Conservation (phyloP, 1,284 basidiomycete species). For the Cutaneotrichosporon curvatum region DNA sequence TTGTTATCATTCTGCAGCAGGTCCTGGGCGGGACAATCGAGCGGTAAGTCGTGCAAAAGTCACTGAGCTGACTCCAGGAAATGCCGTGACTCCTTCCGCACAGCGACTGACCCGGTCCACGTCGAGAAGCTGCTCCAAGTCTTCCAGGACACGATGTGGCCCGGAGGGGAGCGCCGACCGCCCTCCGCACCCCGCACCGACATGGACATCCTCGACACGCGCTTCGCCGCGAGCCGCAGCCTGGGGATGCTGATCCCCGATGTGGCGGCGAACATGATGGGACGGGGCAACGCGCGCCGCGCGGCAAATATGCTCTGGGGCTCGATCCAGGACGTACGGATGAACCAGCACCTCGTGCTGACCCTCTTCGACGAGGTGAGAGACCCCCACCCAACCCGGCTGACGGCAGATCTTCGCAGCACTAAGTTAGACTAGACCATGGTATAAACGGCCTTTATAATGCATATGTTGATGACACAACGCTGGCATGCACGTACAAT, state of each 20-base stretch:
- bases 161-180: conserved; percentile 64
- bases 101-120: conserved; percentile 58
- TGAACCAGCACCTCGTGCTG: conserved; percentile 88
- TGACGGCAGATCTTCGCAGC: no score
- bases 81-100: conserved; percentile 67
- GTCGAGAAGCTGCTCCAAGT: conserved; percentile 60
- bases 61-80: conserved; percentile 33
- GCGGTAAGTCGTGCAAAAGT: conserved; percentile 48
- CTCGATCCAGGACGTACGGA: conserved; percentile 79
- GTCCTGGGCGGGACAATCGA: conserved; percentile 92
- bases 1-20: conserved; percentile 92
- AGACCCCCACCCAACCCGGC: no score
- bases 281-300: conserved; percentile 80
- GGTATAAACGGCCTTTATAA: no score
- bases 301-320: conserved; percentile 86
- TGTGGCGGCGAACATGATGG: conserved; percentile 91
- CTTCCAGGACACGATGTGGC: conserved; percentile 73
- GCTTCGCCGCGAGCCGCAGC: conserved; percentile 79
- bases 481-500: no score
- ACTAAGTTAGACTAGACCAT: no score
- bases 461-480: no score
- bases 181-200: conserved; percentile 59
- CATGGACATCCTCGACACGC: conserved; percentile 69
- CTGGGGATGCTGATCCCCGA: conserved; percentile 76
- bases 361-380: conserved; percentile 76